Evolutionary conservation across 352 stramenopile species (phyloP).

Genomic region (Phytophthora idaei): DNA sequence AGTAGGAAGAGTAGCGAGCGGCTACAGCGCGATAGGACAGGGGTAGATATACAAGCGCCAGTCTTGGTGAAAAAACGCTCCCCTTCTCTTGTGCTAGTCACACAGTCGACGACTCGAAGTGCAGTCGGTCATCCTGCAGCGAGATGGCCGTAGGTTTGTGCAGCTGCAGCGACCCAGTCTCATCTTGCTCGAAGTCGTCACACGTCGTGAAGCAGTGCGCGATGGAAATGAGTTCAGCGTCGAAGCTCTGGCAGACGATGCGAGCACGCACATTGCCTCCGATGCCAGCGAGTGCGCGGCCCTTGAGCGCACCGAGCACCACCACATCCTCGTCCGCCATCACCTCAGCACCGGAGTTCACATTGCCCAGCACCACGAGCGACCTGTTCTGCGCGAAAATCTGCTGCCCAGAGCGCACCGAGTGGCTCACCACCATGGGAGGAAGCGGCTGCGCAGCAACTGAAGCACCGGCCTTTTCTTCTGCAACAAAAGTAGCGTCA

Average conservation of each 20-base stretch:
- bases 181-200: constrained; percentile 60
- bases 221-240: constrained; percentile 91
- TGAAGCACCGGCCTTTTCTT: constrained; percentile 13
- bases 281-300: constrained; percentile 86
- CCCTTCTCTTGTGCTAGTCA: constrained; percentile 2
- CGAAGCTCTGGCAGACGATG: constrained; percentile 82
- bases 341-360: constrained; percentile 89
- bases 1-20: background rate
- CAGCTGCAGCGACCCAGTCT: constrained; percentile 47
- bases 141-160: constrained; percentile 61
- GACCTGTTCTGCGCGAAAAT: constrained; percentile 84
- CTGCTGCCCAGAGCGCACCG: constrained; percentile 89
- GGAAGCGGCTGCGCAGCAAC: constrained; percentile 24
- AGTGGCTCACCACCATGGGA: constrained; percentile 72
- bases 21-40: constrained; percentile 9
- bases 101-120: constrained; percentile 62
- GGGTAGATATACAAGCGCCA: constrained; percentile 34
- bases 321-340: constrained; percentile 87
- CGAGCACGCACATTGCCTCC: constrained; percentile 70
- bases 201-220: constrained; percentile 91
- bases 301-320: constrained; percentile 82
- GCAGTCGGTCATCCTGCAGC: constrained; percentile 62
- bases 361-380: constrained; percentile 84
- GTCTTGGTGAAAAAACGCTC: no score
- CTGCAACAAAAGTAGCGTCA: constrained; percentile 9